Evolutionary conservation across 495 filamentous ascomycete genomes (phyloP).

Genomic region (Daldinia childiae): DNA sequence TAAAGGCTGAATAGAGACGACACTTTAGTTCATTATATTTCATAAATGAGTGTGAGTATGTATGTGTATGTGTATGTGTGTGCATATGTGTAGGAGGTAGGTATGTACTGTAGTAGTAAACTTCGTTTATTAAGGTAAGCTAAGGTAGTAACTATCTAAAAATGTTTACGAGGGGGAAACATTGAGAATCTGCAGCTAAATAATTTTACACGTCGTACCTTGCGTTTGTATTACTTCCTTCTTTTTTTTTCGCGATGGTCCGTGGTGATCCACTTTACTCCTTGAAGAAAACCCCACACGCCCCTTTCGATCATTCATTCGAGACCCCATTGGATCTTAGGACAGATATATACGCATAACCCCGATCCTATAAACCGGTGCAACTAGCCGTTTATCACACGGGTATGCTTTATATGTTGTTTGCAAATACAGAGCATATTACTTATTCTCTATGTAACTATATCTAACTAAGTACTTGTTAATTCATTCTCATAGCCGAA

Average conservation of each 20-base stretch:
- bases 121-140: not conserved
- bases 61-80: no score
- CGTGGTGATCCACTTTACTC: conserved; percentile 24
- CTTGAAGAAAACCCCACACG: conserved; percentile 21
- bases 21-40: conserved; percentile 4
- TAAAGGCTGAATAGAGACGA: conserved; percentile 34
- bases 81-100: no score
- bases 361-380: conserved; percentile 31
- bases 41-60: not conserved
- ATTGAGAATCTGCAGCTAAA: conserved; percentile 32
- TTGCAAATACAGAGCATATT: conserved; percentile 3
- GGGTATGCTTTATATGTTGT: conserved; percentile 7
- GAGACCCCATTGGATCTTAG: conserved; percentile 24
- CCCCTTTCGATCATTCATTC: conserved; percentile 13
- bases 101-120: not conserved
- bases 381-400: conserved; percentile 23
- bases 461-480: no score
- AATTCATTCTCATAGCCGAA: not conserved
- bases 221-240: conserved; percentile 39
- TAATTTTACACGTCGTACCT: conserved; percentile 35
- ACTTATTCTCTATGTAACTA: no score
- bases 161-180: conserved; percentile 11
- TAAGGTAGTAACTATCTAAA: not conserved
- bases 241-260: conserved; percentile 16
- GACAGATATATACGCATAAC: no score